Conservation (phyloP, 768 basidiomycete genomes). For the Trametes coccinea region DNA sequence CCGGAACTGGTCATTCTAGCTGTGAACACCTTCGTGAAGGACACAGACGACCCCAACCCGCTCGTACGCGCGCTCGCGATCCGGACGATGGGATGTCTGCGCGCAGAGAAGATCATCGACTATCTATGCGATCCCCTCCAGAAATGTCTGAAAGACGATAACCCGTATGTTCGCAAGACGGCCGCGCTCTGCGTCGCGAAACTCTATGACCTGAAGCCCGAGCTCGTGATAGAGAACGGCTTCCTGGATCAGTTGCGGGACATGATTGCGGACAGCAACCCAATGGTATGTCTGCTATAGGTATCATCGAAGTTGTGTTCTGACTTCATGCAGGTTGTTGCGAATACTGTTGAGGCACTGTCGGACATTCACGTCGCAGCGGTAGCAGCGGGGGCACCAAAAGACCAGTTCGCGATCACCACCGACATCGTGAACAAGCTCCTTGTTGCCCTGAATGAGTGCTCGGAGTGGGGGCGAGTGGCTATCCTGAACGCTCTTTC, state of each 20-base stretch:
- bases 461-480: constrained; percentile 98
- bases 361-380: constrained; percentile 87
- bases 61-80: constrained; percentile 95
- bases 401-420: constrained; percentile 82
- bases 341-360: constrained; percentile 92
- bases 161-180: constrained; percentile 98
- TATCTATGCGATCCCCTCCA: constrained; percentile 96
- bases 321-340: constrained; percentile 76
- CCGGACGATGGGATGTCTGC: constrained; percentile 95
- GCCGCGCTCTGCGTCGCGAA: constrained; percentile 97
- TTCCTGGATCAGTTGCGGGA: constrained; percentile 88
- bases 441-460: constrained; percentile 94
- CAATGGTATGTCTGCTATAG: constrained; percentile 69
- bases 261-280: constrained; percentile 94
- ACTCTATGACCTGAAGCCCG: constrained; percentile 95
- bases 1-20: constrained; percentile 98
- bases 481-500: constrained; percentile 87
- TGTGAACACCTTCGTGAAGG: constrained; percentile 98
- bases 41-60: constrained; percentile 95
- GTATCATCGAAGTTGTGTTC: neutral
- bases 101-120: constrained; percentile 98
- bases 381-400: constrained; percentile 56
- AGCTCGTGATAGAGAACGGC: constrained; percentile 91
- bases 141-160: constrained; percentile 90
- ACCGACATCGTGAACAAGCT: constrained; percentile 81